Evolutionary conservation across 73 alveolate genomes (phyloP).

Genomic region (Paramecium sonneborni): DNA sequence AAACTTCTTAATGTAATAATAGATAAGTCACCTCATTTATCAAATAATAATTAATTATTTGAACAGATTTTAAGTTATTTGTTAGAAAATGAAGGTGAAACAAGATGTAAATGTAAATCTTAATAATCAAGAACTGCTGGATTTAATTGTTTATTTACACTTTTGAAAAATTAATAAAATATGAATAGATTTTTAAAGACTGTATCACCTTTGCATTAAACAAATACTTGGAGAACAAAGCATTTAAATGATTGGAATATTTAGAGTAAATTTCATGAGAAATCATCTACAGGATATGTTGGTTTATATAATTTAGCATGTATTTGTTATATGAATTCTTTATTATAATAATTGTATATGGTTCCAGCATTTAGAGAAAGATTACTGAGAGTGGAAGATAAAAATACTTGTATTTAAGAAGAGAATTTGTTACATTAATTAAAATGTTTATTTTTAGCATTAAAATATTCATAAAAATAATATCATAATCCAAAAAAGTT

Average conservation of each 20-base stretch:
- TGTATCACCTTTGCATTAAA: slow-evolving; percentile 6
- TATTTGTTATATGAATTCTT: slow-evolving; percentile 64
- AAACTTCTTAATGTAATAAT: slow-evolving; percentile 37
- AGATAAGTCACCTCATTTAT: not conserved
- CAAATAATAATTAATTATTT: not conserved
- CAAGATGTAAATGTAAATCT: slow-evolving; percentile 55
- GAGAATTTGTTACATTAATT: slow-evolving; percentile 55
- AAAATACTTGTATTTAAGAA: slow-evolving; percentile 19
- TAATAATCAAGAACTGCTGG: slow-evolving; percentile 37
- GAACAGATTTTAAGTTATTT: slow-evolving; percentile 12
- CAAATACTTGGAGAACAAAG: slow-evolving; percentile 61
- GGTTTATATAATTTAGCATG: slow-evolving; percentile 69
- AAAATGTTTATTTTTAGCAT: slow-evolving; percentile 55
- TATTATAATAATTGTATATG: slow-evolving; percentile 53
- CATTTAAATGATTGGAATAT: slow-evolving; percentile 61
- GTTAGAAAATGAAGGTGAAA: slow-evolving; percentile 35
- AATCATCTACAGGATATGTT: slow-evolving; percentile 69
- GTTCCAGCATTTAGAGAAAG: slow-evolving; percentile 63
- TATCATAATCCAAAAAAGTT: slow-evolving; percentile 85
- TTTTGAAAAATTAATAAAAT: slow-evolving; percentile 13
- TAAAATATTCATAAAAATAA: slow-evolving; percentile 78
- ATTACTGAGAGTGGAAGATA: slow-evolving; percentile 41
- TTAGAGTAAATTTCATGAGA: slow-evolving; percentile 55
- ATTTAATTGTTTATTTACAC: slow-evolving; percentile 32
- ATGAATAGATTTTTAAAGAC: slow-evolving; percentile 2